These are phyloP conservation scores for Neopestalotiopsis rosae DNA, from an alignment of 2,329 filamentous ascomycete species.

Conservation along the genomic window DNA sequence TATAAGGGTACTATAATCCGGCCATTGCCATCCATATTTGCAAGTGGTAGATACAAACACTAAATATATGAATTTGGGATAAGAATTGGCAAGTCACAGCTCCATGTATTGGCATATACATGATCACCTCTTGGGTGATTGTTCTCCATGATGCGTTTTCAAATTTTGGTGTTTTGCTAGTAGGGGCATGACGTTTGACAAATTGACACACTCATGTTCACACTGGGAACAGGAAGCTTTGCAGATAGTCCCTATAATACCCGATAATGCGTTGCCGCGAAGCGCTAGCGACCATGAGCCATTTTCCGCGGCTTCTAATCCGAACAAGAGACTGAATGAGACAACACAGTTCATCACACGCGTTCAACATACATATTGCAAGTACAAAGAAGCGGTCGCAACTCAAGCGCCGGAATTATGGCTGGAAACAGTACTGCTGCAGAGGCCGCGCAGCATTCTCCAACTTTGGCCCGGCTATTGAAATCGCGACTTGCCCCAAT, in stretches of 20 bases:
- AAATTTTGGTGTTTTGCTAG: no score
- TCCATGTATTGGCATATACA: no score
- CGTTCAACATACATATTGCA: background rate
- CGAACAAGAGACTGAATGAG: background rate
- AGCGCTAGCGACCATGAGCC: background rate
- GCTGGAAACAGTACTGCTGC: background rate
- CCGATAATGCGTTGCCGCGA: background rate
- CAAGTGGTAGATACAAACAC: no score
- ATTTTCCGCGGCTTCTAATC: background rate
- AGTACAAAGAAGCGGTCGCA: background rate
- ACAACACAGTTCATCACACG: background rate
- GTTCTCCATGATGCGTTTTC: no score
- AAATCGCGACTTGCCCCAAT: conserved; percentile 16
- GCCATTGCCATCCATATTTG: no score
- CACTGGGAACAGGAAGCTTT: no score
- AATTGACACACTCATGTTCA: no score
- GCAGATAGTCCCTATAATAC: background rate
- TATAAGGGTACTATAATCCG: no score
- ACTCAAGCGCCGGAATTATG: conserved; percentile 3
- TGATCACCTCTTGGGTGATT: no score
- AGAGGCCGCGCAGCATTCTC: conserved; percentile 11
- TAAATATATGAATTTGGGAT: no score
- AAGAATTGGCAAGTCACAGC: no score
- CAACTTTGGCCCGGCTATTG: conserved; percentile 9
- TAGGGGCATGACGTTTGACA: no score